Base-by-base conservation (phyloP, 2,329 filamentous ascomycete species). In the Hawksworthiomyces lignivorus region DNA sequence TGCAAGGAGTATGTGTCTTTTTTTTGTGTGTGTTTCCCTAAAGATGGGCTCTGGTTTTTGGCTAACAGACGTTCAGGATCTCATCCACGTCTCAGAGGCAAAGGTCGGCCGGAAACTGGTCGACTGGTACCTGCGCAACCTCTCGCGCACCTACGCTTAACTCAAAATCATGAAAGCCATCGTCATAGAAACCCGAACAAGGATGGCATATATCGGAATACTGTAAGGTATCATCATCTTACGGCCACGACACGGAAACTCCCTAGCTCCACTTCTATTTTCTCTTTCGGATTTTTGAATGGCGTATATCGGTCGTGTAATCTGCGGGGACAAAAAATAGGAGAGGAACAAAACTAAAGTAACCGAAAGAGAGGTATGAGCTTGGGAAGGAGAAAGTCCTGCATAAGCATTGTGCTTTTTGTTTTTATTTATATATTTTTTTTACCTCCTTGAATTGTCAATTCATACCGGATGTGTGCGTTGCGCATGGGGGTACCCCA, bases 1-100 rank as follows among this genome's bases (percentile, higher is more conserved):
- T 98, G 69, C 86, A 97, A 69, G 87, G 88, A 53, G 84, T 87
- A 75, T 72, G 83, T 81, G 45, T 50, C 48, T n/a, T 11, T 18
- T 17, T 30, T 24, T 31, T 43, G 21, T 43, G 46, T 24, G n/a
- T n/a, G 12, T 10, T 22, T 24, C 36, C 40, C 7, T 26, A 26
- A 26, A 7, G 12, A 26, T 26, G 24, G 7, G 24, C 35, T 21
- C 14, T 44, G 38, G 42, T 17, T 29, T 3, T 15, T n/a, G 17
- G 7, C 19, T 24, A 9, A 26, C 7, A 22, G 35, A 15, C 8
- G 36, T 5, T 22, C 11, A 88, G 84, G 90, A 98, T 62, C 71
- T 98, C 57, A 98, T 98, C 63, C 92, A 98, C 68, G 92, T 98
- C 55, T 96, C 90, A 45, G 92, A 98, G 70, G 90, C 90, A 54